Percentiles rank a stretch among this genome's conserved stretches.
These are phyloP conservation scores for Gossypium lobatum DNA, from an alignment of 441 rosid genomes.

Conservation along the genomic window DNA sequence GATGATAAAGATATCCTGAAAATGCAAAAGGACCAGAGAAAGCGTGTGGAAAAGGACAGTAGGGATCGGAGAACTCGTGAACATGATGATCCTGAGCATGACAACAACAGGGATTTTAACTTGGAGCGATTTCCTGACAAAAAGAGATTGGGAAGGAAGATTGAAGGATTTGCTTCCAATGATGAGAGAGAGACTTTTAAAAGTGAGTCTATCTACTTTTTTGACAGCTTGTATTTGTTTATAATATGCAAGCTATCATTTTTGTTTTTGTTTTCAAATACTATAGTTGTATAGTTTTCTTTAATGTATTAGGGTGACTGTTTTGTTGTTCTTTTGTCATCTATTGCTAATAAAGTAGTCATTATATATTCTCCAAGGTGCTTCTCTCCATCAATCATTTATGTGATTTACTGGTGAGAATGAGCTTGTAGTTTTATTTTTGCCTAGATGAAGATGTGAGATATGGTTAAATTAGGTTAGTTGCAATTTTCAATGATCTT, in stretches of 20 bases:
- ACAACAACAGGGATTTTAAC: slow-evolving; percentile 42
- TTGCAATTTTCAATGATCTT: neutral
- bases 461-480: neutral
- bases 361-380: neutral
- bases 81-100: slow-evolving; percentile 67
- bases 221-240: neutral
- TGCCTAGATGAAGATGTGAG: neutral
- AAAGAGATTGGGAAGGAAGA: slow-evolving; percentile 53
- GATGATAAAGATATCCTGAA: slow-evolving; percentile 61
- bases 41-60: slow-evolving; percentile 20
- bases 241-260: neutral
- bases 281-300: neutral
- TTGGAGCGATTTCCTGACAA: slow-evolving; percentile 58
- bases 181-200: slow-evolving; percentile 74
- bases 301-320: neutral
- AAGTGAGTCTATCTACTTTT: slow-evolving; percentile 43
- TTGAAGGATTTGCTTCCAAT: slow-evolving; percentile 44
- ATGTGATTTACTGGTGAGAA: slow-evolving; percentile 9
- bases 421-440: slow-evolving; percentile 1
- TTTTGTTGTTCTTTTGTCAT: neutral
- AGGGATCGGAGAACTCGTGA: slow-evolving; percentile 74
- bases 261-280: neutral
- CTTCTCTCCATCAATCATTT: neutral
- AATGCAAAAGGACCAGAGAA: slow-evolving; percentile 73
- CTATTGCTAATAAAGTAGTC: neutral